Percentiles rank a stretch among this genome's conserved stretches.
Conservation (phyloP, 805 yeast genomes). For the Scheffersomyces ergatensis region DNA sequence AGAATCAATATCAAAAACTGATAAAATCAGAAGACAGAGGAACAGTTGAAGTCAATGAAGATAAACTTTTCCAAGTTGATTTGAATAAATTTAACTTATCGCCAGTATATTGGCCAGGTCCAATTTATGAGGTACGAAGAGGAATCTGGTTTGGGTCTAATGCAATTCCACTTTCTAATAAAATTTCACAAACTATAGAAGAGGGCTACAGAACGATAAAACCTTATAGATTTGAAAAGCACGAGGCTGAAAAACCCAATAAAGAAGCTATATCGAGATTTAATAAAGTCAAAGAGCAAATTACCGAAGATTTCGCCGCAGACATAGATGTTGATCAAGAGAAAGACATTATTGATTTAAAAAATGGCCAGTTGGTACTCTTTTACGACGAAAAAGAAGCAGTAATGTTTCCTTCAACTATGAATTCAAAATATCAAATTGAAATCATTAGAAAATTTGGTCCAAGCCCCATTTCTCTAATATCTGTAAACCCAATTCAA, state of each 20-base stretch:
- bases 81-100: conserved; percentile 48
- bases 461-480: conserved; percentile 30
- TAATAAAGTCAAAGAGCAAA: conserved; percentile 8
- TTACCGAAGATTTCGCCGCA: conserved; percentile 6
- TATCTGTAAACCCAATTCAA: conserved; percentile 49
- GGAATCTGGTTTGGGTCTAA: conserved; percentile 78
- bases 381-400: conserved; percentile 45
- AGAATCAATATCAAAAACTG: conserved; percentile 39
- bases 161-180: conserved; percentile 51
- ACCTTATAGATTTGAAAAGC: conserved; percentile 25
- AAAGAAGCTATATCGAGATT: conserved; percentile 14
- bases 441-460: conserved; percentile 33
- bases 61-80: conserved; percentile 73
- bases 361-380: conserved; percentile 34
- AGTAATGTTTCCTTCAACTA: conserved; percentile 43
- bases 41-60: conserved; percentile 71
- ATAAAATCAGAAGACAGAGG: conserved; percentile 1
- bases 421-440: conserved; percentile 38
- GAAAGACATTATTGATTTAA: conserved; percentile 25
- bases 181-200: conserved; percentile 60
- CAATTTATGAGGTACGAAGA: conserved; percentile 75
- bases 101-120: conserved; percentile 90
- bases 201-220: conserved; percentile 41
- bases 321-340: conserved; percentile 17
- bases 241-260: conserved; percentile 5